Percentiles rank a stretch among this genome's conserved stretches.
phyloP scores from a whole-genome alignment of 768 basidiomycete species.

The Naganishia antarctica region DNA sequence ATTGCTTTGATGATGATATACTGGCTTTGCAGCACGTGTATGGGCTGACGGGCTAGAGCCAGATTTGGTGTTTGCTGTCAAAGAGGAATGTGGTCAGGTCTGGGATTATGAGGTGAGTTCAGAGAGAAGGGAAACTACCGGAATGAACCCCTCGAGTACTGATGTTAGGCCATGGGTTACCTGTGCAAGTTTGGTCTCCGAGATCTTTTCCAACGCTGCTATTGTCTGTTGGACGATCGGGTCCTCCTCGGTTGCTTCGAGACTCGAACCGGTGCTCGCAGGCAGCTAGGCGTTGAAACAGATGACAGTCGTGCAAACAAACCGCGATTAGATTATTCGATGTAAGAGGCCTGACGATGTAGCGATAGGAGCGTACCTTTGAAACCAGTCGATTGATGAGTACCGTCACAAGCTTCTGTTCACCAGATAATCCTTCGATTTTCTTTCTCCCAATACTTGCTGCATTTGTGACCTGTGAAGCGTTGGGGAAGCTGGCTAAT shows the following conservation, averaged over 20 bases:
- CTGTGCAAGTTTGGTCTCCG: conserved; percentile 69
- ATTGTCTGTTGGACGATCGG: conserved; percentile 69
- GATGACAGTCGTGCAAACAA: not conserved
- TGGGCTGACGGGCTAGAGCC: conserved; percentile 49
- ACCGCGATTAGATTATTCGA: not conserved
- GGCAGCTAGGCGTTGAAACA: conserved; percentile 60
- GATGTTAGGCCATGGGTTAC: conserved; percentile 74
- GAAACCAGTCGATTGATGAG: conserved; percentile 74
- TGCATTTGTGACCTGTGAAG: not conserved
- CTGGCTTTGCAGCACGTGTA: conserved; percentile 79
- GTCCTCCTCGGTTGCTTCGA: conserved; percentile 72
- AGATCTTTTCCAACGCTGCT: conserved; percentile 72
- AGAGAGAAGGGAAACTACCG: conserved; percentile 54
- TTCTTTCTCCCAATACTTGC: conserved; percentile 20
- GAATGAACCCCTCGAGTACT: conserved; percentile 69
- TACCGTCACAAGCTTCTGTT: conserved; percentile 75
- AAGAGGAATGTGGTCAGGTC: not conserved
- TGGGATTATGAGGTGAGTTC: not conserved
- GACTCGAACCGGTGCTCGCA: conserved; percentile 68
- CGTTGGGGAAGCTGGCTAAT: not conserved
- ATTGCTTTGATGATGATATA: conserved; percentile 78
- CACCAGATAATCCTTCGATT: conserved; percentile 27
- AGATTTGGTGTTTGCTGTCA: conserved; percentile 23
- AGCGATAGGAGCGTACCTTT: conserved; percentile 56
- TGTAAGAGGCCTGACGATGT: too few relatives aligned